Conservation (phyloP, 2,329 filamentous ascomycete species). For the Stagonosporopsis vannaccii region DNA sequence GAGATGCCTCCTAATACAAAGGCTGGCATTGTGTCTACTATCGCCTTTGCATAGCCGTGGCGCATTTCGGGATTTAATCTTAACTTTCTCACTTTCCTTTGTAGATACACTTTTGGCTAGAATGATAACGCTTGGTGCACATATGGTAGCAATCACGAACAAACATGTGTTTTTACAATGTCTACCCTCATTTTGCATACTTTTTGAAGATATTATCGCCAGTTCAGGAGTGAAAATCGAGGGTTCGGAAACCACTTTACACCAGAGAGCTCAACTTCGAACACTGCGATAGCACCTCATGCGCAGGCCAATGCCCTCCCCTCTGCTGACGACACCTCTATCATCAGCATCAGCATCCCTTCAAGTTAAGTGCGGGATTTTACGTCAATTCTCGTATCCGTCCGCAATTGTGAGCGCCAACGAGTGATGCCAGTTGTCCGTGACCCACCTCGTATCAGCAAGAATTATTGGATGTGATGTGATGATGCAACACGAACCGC, state of each 20-base stretch:
- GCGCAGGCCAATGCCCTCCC: too few species aligned
- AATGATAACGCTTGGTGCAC: conserved; percentile 12
- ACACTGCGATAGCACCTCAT: too few species aligned
- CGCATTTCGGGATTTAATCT: conserved; percentile 21
- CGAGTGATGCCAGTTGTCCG: not conserved
- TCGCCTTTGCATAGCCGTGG: conserved; percentile 35
- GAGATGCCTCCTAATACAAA: conserved; percentile 8
- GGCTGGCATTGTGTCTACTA: conserved; percentile 14
- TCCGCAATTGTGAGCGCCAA: not conserved
- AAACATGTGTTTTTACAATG: not conserved
- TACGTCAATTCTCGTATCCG: conserved; percentile 7
- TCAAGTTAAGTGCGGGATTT: not conserved
- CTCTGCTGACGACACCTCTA: not conserved
- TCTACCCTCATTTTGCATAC: too few species aligned
- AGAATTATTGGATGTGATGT: not conserved
- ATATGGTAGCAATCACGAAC: conserved; percentile 1
- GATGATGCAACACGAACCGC: conserved; percentile 4
- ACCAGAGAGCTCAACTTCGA: not conserved
- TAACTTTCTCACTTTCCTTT: conserved; percentile 19
- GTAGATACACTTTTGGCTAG: conserved; percentile 18
- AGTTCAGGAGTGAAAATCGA: not conserved
- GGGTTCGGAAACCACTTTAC: not conserved
- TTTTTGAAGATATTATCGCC: not conserved
- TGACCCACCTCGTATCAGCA: conserved; percentile 13
- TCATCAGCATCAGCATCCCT: not conserved